Evolutionary conservation across 768 basidiomycete genomes (phyloP).

Genomic region (Rhizopogon sp.): DNA sequence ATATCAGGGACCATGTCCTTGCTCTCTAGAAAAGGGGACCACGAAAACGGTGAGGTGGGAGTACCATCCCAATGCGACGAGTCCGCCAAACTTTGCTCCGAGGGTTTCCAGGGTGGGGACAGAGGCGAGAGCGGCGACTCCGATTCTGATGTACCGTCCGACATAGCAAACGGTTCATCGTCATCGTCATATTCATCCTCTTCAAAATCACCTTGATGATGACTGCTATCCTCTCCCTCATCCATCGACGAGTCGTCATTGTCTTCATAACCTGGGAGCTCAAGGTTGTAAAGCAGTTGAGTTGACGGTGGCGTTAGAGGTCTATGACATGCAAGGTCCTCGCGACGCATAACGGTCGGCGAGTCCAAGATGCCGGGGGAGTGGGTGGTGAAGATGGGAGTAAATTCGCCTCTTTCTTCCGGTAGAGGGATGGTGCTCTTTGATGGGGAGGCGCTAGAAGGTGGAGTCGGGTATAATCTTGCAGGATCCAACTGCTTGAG

Average conservation of each 20-base stretch:
- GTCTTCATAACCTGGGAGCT: conserved; percentile 31
- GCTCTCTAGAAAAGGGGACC: conserved; percentile 9
- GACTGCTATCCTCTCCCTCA: conserved; percentile 8
- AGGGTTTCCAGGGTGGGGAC: conserved; percentile 28
- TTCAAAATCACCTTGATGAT: conserved; percentile 12
- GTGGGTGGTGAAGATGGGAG: conserved; percentile 19
- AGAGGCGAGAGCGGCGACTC: conserved; percentile 27
- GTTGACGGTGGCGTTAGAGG: conserved; percentile 41
- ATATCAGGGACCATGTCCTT: conserved; percentile 6
- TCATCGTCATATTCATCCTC: conserved; percentile 15
- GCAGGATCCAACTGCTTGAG: conserved; percentile 15
- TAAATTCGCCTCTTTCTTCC: conserved; percentile 17
- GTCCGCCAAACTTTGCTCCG: conserved; percentile 3
- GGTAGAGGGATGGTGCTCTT: conserved; percentile 20
- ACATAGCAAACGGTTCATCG: conserved; percentile 8
- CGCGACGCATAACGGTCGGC: conserved; percentile 27
- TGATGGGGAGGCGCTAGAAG: conserved; percentile 18
- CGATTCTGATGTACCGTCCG: conserved; percentile 10
- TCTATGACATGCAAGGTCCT: conserved; percentile 22
- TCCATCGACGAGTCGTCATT: conserved; percentile 12
- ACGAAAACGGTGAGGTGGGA: conserved; percentile 10
- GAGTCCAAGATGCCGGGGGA: conserved; percentile 31
- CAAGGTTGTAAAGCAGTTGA: conserved; percentile 30
- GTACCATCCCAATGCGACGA: conserved; percentile 13
- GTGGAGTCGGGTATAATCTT: conserved; percentile 24